A percentile compares a stretch with the other conserved stretches of the same genome.
Evolutionary conservation across 225 moss, liverwort and hornwort species (phyloP).

Genomic region (Lunularia cruciata): DNA sequence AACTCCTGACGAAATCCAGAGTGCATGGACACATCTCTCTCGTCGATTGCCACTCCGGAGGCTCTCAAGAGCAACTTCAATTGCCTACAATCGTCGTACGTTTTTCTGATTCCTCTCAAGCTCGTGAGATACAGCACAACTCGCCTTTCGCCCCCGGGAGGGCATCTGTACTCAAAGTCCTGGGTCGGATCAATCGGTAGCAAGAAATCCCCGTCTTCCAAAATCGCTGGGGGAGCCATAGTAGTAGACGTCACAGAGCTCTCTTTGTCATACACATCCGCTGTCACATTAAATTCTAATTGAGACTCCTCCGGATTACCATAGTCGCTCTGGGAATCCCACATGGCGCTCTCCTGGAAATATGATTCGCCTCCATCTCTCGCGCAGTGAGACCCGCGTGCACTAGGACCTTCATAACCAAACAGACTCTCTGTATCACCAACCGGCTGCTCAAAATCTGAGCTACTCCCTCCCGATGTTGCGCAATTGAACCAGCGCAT

Average conservation of each 20-base stretch:
- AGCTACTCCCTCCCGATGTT: too few relatives aligned
- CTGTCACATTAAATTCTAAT: background rate
- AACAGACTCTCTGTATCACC: too few relatives aligned
- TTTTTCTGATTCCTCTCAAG: conserved; percentile 66
- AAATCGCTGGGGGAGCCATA: conserved; percentile 12
- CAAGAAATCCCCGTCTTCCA: conserved; percentile 6
- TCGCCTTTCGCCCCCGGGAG: conserved; percentile 58
- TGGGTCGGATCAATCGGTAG: conserved; percentile 15
- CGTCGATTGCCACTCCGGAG: conserved; percentile 63
- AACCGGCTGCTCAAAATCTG: too few relatives aligned
- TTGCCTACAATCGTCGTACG: conserved; percentile 65
- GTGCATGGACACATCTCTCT: conserved; percentile 75
- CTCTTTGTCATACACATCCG: background rate
- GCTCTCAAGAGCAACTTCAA: conserved; percentile 62
- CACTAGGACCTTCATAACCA: too few relatives aligned
- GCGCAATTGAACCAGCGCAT: too few relatives aligned
- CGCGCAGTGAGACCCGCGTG: too few relatives aligned
- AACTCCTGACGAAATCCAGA: conserved; percentile 64
- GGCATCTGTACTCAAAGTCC: conserved; percentile 50
- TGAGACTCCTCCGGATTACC: background rate
- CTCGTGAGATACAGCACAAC: conserved; percentile 68
- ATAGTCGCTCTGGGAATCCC: too few relatives aligned
- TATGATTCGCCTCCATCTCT: too few relatives aligned
- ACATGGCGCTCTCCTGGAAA: too few relatives aligned
- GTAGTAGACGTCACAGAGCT: background rate